phyloP scores from a whole-genome alignment of 768 basidiomycete genomes.

The Auriscalpium microsporum region DNA sequence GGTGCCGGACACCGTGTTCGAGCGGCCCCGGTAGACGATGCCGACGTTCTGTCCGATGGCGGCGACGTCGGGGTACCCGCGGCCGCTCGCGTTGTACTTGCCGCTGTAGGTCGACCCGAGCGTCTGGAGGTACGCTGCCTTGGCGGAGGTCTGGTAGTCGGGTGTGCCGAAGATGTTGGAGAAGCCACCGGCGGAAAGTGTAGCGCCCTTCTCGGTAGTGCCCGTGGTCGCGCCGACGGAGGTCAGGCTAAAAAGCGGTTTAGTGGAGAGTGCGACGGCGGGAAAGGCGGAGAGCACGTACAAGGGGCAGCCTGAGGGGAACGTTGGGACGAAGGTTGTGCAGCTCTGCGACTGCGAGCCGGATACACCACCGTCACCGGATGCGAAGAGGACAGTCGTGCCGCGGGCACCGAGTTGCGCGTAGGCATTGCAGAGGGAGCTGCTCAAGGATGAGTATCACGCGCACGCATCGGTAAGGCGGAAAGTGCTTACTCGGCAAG shows the following conservation, averaged over 20 bases:
- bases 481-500: not conserved
- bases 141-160: constrained; percentile 18
- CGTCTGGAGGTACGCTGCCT: not conserved
- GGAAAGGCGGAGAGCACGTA: constrained; percentile 7
- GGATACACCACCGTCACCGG: constrained; percentile 30
- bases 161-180: constrained; percentile 22
- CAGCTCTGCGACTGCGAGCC: constrained; percentile 21
- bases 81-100: not conserved
- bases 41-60: constrained; percentile 28
- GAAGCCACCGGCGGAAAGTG: constrained; percentile 23
- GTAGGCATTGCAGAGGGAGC: constrained; percentile 28
- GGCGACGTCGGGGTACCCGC: constrained; percentile 27
- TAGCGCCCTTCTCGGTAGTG: constrained; percentile 13
- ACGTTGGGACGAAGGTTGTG: constrained; percentile 25
- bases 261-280: not conserved
- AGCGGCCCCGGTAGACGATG: constrained; percentile 1
- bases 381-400: constrained; percentile 28
- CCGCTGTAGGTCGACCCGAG: not conserved
- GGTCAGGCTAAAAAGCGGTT: not conserved
- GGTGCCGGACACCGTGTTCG: constrained; percentile 20
- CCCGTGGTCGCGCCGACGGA: constrained; percentile 1
- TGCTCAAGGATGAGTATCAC: not conserved
- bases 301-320: constrained; percentile 29
- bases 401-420: constrained; percentile 28
- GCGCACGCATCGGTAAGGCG: too few species aligned